A percentile compares a stretch with the other conserved stretches of the same genome.
These are phyloP conservation scores for Penicillium bialowiezense DNA, from an alignment of 495 filamentous ascomycete species.

Conservation along the genomic window DNA sequence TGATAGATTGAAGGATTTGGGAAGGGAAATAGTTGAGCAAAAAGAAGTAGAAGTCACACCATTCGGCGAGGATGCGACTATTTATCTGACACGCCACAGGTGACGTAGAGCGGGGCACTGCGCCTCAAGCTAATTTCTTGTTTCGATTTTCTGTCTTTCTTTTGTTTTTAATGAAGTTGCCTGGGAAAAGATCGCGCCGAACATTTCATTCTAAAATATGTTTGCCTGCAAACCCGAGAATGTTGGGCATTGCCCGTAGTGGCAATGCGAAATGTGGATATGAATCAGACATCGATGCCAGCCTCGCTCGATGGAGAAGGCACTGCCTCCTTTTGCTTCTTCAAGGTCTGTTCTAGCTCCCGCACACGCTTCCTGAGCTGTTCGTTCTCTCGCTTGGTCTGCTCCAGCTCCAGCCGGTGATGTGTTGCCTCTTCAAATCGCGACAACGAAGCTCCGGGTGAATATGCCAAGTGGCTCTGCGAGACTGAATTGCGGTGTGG, in stretches of 20 bases:
- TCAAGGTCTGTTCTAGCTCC: slow-evolving; percentile 59
- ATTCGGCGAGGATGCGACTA: slow-evolving; percentile 13
- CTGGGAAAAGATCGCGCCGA: neutral
- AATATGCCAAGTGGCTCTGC: slow-evolving; percentile 25
- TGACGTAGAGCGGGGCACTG: slow-evolving; percentile 30
- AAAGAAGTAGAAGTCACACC: neutral
- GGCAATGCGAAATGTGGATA: slow-evolving; percentile 2
- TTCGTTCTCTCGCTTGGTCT: slow-evolving; percentile 78
- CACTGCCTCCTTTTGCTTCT: slow-evolving; percentile 23
- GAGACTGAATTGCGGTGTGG: slow-evolving; percentile 32
- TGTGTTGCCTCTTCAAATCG: slow-evolving; percentile 69
- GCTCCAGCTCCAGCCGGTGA: slow-evolving; percentile 69
- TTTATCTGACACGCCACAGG: slow-evolving; percentile 25
- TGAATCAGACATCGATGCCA: slow-evolving; percentile 1
- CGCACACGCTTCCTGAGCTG: slow-evolving; percentile 66
- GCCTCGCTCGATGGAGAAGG: neutral
- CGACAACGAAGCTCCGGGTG: slow-evolving; percentile 19
- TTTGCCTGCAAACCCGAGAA: slow-evolving; percentile 16
- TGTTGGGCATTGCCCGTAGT: slow-evolving; percentile 1
- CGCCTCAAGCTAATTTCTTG: slow-evolving; percentile 16
- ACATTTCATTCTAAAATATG: slow-evolving; percentile 5
- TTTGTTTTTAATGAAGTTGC: neutral
- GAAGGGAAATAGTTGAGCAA: neutral
- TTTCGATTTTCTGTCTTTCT: neutral
- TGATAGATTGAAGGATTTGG: neutral